phyloP scores from a whole-genome alignment of 2,329 filamentous ascomycete species.

The Aureobasidium subglaciale region DNA sequence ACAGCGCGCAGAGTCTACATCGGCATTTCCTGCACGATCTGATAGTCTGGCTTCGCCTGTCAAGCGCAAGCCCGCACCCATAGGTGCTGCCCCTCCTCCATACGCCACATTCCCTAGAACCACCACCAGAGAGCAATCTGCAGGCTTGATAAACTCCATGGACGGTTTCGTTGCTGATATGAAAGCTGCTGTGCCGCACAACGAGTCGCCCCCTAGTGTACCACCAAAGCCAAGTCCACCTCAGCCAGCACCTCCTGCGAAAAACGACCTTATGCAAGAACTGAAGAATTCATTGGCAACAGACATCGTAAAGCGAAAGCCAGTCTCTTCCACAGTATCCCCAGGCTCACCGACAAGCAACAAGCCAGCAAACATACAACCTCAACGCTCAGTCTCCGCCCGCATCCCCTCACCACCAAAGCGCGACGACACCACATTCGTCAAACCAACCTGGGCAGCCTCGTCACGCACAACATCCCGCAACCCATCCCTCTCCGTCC shows the following conservation, averaged over 20 bases:
- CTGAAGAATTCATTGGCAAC: conserved; percentile 3
- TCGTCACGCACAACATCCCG: conserved; percentile 15
- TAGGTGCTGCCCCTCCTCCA: conserved; percentile 34
- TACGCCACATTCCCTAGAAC: conserved; percentile 32
- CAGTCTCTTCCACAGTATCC: conserved; percentile 8
- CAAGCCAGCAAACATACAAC: neutral
- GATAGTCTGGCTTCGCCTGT: conserved; percentile 17
- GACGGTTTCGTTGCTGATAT: neutral
- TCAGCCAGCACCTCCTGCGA: neutral
- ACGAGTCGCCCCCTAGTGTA: neutral
- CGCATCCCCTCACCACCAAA: conserved; percentile 1
- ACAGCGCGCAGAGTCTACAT: neutral
- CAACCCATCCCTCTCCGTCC: neutral
- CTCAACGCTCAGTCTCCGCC: conserved; percentile 16
- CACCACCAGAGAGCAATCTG: conserved; percentile 22
- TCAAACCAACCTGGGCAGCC: conserved; percentile 18
- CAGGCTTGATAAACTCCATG: neutral
- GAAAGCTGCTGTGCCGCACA: neutral
- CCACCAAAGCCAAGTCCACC: neutral
- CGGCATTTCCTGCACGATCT: conserved; percentile 4
- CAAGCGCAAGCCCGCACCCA: conserved; percentile 37
- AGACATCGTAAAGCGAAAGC: conserved; percentile 4
- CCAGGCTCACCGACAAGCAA: conserved; percentile 8
- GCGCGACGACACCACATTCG: conserved; percentile 13
- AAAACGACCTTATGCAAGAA: conserved; percentile 17